These are phyloP conservation scores for Cytospora mali DNA, from an alignment of 2,329 filamentous ascomycete genomes.

Conservation along the genomic window DNA sequence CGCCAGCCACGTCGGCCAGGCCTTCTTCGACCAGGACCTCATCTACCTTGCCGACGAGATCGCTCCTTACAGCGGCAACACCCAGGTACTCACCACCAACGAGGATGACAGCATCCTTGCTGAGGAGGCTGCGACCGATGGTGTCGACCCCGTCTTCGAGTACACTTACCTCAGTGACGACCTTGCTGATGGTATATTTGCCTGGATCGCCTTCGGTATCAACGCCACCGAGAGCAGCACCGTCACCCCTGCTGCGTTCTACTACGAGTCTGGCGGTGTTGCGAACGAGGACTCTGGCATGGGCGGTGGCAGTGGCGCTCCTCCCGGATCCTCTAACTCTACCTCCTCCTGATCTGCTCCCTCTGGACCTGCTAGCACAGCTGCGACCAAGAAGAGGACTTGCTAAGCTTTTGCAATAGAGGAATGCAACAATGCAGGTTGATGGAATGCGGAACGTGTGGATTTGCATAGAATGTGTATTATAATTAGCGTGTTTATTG, in stretches of 20 bases:
- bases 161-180: slow-evolving; percentile 34
- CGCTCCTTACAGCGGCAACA: slow-evolving; percentile 35
- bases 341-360: too few species aligned
- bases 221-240: slow-evolving; percentile 32
- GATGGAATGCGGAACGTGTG: too few species aligned
- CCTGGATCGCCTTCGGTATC: slow-evolving; percentile 38
- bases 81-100: slow-evolving; percentile 32
- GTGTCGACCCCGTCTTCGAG: slow-evolving; percentile 37
- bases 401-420: too few species aligned
- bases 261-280: slow-evolving; percentile 23
- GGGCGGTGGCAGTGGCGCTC: neutral
- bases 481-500: too few species aligned
- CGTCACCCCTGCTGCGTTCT: slow-evolving; percentile 35
- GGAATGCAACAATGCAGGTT: too few species aligned
- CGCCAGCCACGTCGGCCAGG: slow-evolving; percentile 36
- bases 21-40: slow-evolving; percentile 37
- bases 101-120: slow-evolving; percentile 34
- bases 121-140: slow-evolving; percentile 33
- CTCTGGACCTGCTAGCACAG: too few species aligned
- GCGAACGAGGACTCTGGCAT: slow-evolving; percentile 1
- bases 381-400: too few species aligned
- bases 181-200: slow-evolving; percentile 35
- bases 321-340: too few species aligned
- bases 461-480: too few species aligned
- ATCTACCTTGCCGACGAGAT: slow-evolving; percentile 31